Conservation (phyloP, 2,329 filamentous ascomycete species). For the Nemania bipapillata region DNA sequence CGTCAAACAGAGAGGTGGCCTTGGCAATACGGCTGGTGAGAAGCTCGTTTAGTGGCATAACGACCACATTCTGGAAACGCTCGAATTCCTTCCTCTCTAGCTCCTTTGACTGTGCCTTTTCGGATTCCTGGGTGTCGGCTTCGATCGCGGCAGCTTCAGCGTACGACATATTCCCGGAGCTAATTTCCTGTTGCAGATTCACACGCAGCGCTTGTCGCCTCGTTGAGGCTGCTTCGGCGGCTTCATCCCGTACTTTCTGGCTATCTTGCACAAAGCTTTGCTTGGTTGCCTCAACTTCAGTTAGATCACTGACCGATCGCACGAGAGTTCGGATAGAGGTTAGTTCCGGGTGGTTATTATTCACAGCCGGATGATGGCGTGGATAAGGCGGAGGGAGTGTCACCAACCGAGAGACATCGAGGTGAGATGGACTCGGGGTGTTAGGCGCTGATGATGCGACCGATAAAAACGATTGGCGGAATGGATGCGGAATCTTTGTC, state of each 20-base stretch:
- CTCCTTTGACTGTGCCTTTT: conserved; percentile 76
- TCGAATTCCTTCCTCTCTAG: conserved; percentile 84
- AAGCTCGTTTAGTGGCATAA: conserved; percentile 84
- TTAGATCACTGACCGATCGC: conserved; percentile 76
- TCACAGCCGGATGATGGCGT: conserved; percentile 92
- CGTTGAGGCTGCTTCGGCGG: conserved; percentile 60
- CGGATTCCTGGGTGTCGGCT: conserved; percentile 75
- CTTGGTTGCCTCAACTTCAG: conserved; percentile 76
- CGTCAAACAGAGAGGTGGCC: conserved; percentile 80
- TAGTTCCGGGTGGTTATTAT: conserved; percentile 94
- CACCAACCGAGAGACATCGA: conserved; percentile 91
- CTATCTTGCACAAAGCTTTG: conserved; percentile 67
- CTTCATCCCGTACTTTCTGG: conserved; percentile 68
- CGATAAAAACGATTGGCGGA: conserved; percentile 56
- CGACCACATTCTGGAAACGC: conserved; percentile 81
- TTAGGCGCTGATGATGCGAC: conserved; percentile 58
- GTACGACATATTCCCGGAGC: conserved; percentile 80
- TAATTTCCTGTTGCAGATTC: conserved; percentile 82
- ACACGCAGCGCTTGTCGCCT: conserved; percentile 72
- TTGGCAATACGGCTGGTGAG: conserved; percentile 78
- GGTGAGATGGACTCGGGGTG: conserved; percentile 62
- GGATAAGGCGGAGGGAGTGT: conserved; percentile 94
- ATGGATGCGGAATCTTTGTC: conserved; percentile 58
- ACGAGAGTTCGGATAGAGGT: conserved; percentile 78
- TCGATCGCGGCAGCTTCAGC: conserved; percentile 85